phyloP scores from a whole-genome alignment of 164 flowering plant genomes.

The Pachysandra terminalis region DNA sequence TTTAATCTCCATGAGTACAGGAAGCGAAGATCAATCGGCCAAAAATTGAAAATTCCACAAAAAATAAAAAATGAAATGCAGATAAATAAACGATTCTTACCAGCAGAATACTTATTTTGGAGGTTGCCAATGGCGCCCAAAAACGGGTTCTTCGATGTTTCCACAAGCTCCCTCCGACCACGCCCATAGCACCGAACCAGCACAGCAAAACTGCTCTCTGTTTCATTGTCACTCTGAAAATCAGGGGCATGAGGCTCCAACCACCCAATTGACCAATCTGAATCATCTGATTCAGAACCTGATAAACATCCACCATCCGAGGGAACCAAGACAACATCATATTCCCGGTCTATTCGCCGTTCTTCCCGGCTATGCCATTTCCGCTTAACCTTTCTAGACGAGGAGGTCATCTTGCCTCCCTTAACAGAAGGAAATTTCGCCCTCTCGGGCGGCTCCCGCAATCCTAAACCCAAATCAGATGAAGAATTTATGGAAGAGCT shows the following conservation, averaged over 20 bases:
- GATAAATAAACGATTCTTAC: conserved; percentile 28
- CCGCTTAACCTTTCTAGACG: conserved; percentile 29
- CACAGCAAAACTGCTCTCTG: conserved; percentile 39
- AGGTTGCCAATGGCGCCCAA: conserved; percentile 43
- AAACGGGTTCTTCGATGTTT: conserved; percentile 33
- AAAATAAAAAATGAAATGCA: neutral
- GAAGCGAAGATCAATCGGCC: neutral
- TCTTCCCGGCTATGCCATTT: conserved; percentile 45
- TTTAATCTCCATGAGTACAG: neutral
- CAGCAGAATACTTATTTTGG: conserved; percentile 45
- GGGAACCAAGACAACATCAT: conserved; percentile 39
- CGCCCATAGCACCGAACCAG: conserved; percentile 64
- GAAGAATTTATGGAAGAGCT: conserved; percentile 27
- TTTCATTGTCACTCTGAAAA: conserved; percentile 37
- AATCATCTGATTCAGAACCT: conserved; percentile 45
- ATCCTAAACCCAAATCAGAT: conserved; percentile 19
- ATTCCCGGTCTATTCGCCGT: conserved; percentile 31
- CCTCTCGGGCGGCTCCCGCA: conserved; percentile 23
- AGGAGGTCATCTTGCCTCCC: conserved; percentile 19
- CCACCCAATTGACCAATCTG: conserved; percentile 59
- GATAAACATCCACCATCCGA: conserved; percentile 38
- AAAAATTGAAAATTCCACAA: conserved; percentile 14
- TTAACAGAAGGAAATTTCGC: conserved; percentile 19
- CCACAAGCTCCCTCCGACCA: conserved; percentile 29
- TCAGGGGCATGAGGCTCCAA: conserved; percentile 49